Conservation (phyloP, 2,329 filamentous ascomycete genomes). For the Colletotrichum orchidophilum region DNA sequence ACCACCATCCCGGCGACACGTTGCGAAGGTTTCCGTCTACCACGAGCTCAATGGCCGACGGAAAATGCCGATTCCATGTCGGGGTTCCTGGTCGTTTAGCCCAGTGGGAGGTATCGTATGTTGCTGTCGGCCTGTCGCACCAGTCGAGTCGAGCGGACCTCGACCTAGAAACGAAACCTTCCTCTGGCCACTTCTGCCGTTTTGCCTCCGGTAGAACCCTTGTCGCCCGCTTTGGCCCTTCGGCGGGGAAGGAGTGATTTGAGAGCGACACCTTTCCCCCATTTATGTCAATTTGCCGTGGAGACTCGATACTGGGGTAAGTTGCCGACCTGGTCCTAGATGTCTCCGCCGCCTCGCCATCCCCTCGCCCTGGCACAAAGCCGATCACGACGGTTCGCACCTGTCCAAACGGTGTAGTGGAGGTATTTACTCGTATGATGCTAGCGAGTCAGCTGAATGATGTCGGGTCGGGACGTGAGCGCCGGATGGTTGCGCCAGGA, state of each 20-base stretch:
- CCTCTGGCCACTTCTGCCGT: not conserved
- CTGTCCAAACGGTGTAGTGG: constrained; percentile 15
- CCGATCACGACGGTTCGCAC: constrained; percentile 23
- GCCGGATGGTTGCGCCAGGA: not conserved
- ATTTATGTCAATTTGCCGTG: not conserved
- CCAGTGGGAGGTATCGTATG: constrained; percentile 16
- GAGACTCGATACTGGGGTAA: constrained; percentile 6
- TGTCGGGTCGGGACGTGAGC: not conserved
- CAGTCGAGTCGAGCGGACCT: not conserved
- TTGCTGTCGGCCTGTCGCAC: constrained; percentile 1
- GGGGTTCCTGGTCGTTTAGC: not conserved
- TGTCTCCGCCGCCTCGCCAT: constrained; percentile 26
- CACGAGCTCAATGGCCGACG: constrained; percentile 6
- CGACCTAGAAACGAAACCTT: not conserved
- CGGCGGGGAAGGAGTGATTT: constrained; percentile 4
- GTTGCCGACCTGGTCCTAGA: constrained; percentile 4
- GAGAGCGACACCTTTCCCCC: constrained; percentile 10
- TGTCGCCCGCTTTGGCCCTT: constrained; percentile 20
- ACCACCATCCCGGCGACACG: not conserved
- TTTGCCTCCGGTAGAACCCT: constrained; percentile 9
- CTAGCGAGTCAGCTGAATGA: constrained; percentile 27
- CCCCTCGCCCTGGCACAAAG: constrained; percentile 18
- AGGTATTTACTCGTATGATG: constrained; percentile 14
- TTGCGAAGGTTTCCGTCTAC: constrained; percentile 7
- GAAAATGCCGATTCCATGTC: not conserved